A percentile compares a stretch with the other conserved stretches of the same genome.
Conservation (phyloP, 495 filamentous ascomycete species). For the Lophiostoma macrostomum region DNA sequence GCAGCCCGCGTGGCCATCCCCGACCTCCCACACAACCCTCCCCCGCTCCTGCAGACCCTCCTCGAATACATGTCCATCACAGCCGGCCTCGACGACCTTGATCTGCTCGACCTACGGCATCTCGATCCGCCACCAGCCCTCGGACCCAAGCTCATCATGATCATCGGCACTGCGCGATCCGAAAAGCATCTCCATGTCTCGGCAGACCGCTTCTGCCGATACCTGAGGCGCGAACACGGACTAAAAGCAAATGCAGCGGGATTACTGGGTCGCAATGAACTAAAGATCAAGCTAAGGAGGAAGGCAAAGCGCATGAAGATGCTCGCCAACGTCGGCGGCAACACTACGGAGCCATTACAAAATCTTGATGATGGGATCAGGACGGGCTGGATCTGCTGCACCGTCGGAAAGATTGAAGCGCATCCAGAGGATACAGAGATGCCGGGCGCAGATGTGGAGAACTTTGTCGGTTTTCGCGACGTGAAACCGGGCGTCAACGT, state of each 20-base stretch:
- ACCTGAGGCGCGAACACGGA: constrained; percentile 69
- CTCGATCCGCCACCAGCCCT: constrained; percentile 84
- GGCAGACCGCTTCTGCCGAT: constrained; percentile 82
- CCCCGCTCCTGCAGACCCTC: constrained; percentile 66
- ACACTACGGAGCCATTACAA: constrained; percentile 41
- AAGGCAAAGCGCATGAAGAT: constrained; percentile 76
- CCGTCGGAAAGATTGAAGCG: constrained; percentile 67
- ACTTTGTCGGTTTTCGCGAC: constrained; percentile 73
- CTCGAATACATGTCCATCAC: constrained; percentile 77
- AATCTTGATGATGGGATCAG: constrained; percentile 73
- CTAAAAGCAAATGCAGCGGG: constrained; percentile 79
- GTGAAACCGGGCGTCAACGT: constrained; percentile 57
- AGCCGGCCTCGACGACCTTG: constrained; percentile 75
- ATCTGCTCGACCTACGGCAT: constrained; percentile 73
- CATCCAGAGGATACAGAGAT: constrained; percentile 21
- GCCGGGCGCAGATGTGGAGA: constrained; percentile 38
- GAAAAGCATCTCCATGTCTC: constrained; percentile 92
- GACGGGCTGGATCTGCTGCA: constrained; percentile 95
- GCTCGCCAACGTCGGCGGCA: constrained; percentile 59
- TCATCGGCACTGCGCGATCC: constrained; percentile 87
- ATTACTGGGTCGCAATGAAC: constrained; percentile 80
- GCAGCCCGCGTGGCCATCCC: constrained; percentile 62
- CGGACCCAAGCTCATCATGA: constrained; percentile 84
- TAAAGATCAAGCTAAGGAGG: constrained; percentile 80
- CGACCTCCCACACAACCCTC: constrained; percentile 68